Conservation (phyloP, 108 stramenopile species). For the Seminavis robusta region DNA sequence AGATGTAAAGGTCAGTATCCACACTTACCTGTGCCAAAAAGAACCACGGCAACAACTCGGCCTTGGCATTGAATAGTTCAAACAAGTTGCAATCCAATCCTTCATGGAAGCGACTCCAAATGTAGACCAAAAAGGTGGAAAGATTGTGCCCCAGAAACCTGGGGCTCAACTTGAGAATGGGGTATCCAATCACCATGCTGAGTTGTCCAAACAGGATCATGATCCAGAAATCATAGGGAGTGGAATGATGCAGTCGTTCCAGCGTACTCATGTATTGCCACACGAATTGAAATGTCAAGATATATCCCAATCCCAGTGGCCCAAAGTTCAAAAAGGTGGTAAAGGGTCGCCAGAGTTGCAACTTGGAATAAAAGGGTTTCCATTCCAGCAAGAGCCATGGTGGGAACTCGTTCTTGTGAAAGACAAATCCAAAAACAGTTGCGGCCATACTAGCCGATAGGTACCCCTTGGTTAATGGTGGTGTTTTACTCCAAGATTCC, state of each 20-base stretch:
- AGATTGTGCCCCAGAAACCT: constrained; percentile 92
- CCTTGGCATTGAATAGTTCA: constrained; percentile 83
- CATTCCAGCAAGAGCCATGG: constrained; percentile 71
- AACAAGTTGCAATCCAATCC: constrained; percentile 93
- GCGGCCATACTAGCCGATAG: constrained; percentile 68
- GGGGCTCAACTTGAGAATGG: constrained; percentile 62
- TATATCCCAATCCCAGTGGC: constrained; percentile 77
- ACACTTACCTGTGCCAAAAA: constrained; percentile 74
- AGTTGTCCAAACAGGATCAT: constrained; percentile 86
- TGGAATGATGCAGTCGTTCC: constrained; percentile 86
- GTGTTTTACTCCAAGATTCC: constrained; percentile 72
- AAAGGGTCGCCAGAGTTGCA: constrained; percentile 87
- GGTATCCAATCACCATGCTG: constrained; percentile 77
- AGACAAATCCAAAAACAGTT: constrained; percentile 57
- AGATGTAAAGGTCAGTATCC: too few relatives aligned
- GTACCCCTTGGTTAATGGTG: constrained; percentile 87
- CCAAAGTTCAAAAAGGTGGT: constrained; percentile 91
- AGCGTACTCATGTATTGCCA: constrained; percentile 96
- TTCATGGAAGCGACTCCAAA: constrained; percentile 94
- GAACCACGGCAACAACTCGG: constrained; percentile 86
- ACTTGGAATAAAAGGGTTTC: constrained; percentile 51
- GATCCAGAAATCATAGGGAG: constrained; percentile 93
- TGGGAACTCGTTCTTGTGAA: constrained; percentile 81
- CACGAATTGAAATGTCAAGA: constrained; percentile 87
- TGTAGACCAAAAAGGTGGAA: constrained; percentile 90